Evolutionary conservation across 768 basidiomycete species (phyloP).

Genomic region (Baorangia bicolor): DNA sequence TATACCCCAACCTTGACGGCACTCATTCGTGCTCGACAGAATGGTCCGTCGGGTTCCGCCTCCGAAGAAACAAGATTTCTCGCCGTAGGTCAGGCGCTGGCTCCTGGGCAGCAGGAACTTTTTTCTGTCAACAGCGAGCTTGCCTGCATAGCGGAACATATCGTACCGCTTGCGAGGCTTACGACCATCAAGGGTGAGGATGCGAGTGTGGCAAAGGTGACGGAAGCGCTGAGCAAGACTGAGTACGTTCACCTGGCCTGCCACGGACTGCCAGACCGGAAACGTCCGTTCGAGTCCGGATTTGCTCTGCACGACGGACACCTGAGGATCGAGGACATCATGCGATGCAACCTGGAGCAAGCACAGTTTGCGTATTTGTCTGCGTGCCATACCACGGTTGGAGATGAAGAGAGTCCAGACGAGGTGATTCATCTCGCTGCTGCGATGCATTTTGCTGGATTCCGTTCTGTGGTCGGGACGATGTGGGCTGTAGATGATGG

Average conservation of each 20-base stretch:
- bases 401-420: slow-evolving; percentile 14
- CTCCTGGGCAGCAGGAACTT: not conserved
- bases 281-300: slow-evolving; percentile 16
- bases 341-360: slow-evolving; percentile 2
- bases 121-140: not conserved
- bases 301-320: slow-evolving; percentile 4
- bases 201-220: not conserved
- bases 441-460: slow-evolving; percentile 26
- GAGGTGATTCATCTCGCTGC: slow-evolving; percentile 25
- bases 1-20: not conserved
- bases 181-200: not conserved
- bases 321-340: slow-evolving; percentile 7
- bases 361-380: slow-evolving; percentile 19
- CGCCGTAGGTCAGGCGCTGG: not conserved
- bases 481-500: not conserved
- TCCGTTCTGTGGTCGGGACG: not conserved
- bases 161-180: not conserved
- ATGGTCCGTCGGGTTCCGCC: not conserved
- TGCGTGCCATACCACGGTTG: slow-evolving; percentile 25
- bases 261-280: slow-evolving; percentile 14
- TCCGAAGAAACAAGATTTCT: not conserved
- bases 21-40: not conserved
- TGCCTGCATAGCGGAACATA: not conserved
- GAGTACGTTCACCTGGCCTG: slow-evolving; percentile 26
- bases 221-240: not conserved